Evolutionary conservation across 805 yeast species (phyloP).

Genomic region (Torulaspora gathmanii): DNA sequence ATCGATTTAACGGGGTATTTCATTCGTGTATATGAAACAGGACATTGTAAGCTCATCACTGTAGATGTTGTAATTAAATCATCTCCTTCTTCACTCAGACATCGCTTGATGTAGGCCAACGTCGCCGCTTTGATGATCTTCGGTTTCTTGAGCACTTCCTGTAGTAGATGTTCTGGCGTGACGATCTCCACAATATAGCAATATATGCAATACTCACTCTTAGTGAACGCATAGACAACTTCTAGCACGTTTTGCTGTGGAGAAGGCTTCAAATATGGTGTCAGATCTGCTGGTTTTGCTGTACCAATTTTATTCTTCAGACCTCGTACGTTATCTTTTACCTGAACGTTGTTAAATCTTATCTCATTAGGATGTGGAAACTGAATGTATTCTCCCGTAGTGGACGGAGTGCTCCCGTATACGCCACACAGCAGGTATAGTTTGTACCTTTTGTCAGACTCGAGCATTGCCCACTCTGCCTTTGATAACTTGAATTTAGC

Average conservation of each 20-base stretch:
- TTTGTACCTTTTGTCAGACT: conserved; percentile 30
- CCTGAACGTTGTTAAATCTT: conserved; percentile 47
- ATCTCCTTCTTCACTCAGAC: conserved; percentile 49
- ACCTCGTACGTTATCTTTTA: conserved; percentile 62
- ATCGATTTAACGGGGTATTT: conserved; percentile 65
- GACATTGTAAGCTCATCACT: conserved; percentile 67
- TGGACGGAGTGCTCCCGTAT: conserved; percentile 24
- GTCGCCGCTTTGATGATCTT: conserved; percentile 53
- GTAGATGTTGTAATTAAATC: conserved; percentile 66
- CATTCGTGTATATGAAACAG: conserved; percentile 69
- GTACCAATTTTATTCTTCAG: conserved; percentile 74
- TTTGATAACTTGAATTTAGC: conserved; percentile 42
- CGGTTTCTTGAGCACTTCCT: conserved; percentile 41
- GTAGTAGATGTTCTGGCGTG: conserved; percentile 40
- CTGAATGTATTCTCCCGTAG: conserved; percentile 65
- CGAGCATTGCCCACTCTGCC: conserved; percentile 41
- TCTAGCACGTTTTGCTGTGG: conserved; percentile 43
- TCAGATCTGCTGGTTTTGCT: conserved; percentile 75
- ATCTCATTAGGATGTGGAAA: conserved; percentile 74
- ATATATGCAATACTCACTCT: conserved; percentile 46
- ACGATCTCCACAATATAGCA: conserved; percentile 54
- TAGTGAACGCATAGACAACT: conserved; percentile 55
- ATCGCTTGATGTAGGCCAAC: conserved; percentile 41
- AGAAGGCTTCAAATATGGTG: conserved; percentile 40
- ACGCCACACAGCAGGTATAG: conserved; percentile 55